Percentiles rank a stretch among this genome's conserved stretches.
Evolutionary conservation across 2,329 filamentous ascomycete species (phyloP).

Genomic region (Celoporthe dispersa): DNA sequence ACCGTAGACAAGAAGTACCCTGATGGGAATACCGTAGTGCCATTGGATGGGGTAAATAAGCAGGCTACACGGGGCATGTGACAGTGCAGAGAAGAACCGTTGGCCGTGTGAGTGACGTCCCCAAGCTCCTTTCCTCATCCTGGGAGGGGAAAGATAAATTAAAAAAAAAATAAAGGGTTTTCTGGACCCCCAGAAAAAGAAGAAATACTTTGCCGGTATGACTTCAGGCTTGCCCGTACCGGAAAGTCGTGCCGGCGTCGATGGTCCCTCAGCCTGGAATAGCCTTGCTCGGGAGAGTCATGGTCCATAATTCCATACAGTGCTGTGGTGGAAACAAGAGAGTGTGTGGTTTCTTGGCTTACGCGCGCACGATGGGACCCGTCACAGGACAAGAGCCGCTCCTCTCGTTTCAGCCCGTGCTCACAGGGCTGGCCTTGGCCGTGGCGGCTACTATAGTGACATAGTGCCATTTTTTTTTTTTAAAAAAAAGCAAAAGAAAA

Average conservation of each 20-base stretch:
- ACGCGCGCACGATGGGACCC: neutral
- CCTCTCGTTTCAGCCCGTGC: constrained; percentile 2
- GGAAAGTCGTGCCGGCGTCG: constrained; percentile 13
- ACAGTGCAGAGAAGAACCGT: neutral
- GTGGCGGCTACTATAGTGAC: neutral
- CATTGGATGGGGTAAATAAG: neutral
- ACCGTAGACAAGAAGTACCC: neutral
- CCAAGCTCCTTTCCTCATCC: neutral
- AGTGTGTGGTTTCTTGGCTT: neutral
- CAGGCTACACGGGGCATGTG: neutral
- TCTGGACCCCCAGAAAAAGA: neutral
- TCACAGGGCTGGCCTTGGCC: constrained; percentile 15
- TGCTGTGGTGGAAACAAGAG: neutral
- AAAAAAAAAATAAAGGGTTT: neutral
- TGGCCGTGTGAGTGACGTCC: too few species aligned
- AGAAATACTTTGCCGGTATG: neutral
- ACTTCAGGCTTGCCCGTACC: neutral
- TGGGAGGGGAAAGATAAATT: too few species aligned
- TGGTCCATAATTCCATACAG: neutral
- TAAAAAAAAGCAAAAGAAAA: too few species aligned
- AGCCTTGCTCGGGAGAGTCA: neutral
- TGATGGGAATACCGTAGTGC: too few species aligned
- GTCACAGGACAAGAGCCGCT: neutral
- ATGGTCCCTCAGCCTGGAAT: neutral
- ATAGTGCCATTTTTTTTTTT: neutral